A percentile compares a stretch with the other conserved stretches of the same genome.
These are phyloP conservation scores for Pleoardoris graminearum DNA, from an alignment of 2,329 filamentous ascomycete species.

Conservation along the genomic window DNA sequence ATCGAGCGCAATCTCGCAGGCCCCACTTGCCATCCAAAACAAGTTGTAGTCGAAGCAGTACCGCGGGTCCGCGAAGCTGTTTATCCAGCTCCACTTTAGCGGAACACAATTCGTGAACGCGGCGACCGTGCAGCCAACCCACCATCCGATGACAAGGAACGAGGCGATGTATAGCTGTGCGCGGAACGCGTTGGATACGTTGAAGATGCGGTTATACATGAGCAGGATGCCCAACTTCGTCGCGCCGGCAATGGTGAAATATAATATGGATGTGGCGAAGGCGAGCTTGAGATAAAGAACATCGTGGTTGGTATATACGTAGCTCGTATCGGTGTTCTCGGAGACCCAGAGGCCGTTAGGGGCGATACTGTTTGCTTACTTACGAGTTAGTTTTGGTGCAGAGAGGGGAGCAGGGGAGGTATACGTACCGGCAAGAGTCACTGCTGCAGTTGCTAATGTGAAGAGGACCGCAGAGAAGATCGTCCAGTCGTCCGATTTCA, in stretches of 20 bases:
- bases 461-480: slow-evolving; percentile 3
- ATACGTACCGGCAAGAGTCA: neutral
- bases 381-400: neutral
- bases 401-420: neutral
- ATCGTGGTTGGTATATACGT: slow-evolving; percentile 8
- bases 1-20: slow-evolving; percentile 8
- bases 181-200: slow-evolving; percentile 5
- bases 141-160: slow-evolving; percentile 5
- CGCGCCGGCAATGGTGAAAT: slow-evolving; percentile 5
- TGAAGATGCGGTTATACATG: slow-evolving; percentile 13
- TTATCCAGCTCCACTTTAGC: slow-evolving; percentile 9
- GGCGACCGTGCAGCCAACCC: slow-evolving; percentile 11
- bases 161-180: slow-evolving; percentile 1
- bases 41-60: slow-evolving; percentile 10
- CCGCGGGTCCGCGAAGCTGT: slow-evolving; percentile 6
- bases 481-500: slow-evolving; percentile 5
- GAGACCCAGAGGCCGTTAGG: slow-evolving; percentile 10
- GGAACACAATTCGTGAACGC: slow-evolving; percentile 10
- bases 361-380: slow-evolving; percentile 2
- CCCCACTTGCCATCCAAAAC: slow-evolving; percentile 11
- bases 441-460: slow-evolving; percentile 1
- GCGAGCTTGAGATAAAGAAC: slow-evolving; percentile 8
- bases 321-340: slow-evolving; percentile 4
- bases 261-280: slow-evolving; percentile 4
- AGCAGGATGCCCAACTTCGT: slow-evolving; percentile 10